Evolutionary conservation across 441 rosid genomes (phyloP).

Genomic region (Populus hybrid): DNA sequence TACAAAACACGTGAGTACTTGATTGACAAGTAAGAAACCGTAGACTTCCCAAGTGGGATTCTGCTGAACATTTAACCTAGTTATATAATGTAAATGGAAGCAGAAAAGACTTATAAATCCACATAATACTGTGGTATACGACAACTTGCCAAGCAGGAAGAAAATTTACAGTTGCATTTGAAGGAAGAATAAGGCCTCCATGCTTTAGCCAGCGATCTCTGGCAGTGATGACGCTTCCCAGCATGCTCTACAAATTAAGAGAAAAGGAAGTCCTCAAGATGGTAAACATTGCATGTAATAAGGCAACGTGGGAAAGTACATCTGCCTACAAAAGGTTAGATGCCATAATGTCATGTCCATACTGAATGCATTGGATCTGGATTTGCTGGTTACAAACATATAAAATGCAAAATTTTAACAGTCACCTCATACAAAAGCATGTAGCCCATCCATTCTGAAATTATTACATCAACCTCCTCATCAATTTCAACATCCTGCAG

Average conservation of each 20-base stretch:
- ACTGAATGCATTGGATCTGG: neutral
- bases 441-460: constrained; percentile 99
- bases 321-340: neutral
- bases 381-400: neutral
- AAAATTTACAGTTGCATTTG: constrained; percentile 67
- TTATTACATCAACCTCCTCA: constrained; percentile 93
- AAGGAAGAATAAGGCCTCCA: constrained; percentile 97
- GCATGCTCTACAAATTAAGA: constrained; percentile 70
- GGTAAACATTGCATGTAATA: neutral
- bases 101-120: neutral
- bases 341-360: neutral
- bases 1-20: constrained; percentile 1
- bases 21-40: neutral
- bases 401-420: constrained; percentile 10
- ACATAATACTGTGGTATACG: neutral
- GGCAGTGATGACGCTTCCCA: constrained; percentile 96
- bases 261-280: constrained; percentile 1
- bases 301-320: neutral
- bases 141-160: constrained; percentile 9
- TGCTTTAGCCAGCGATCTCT: constrained; percentile 93
- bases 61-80: neutral
- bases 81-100: neutral
- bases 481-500: constrained; percentile 93
- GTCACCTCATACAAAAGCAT: constrained; percentile 95
- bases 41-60: neutral